A percentile compares a stretch with the other conserved stretches of the same genome.
phyloP scores from a whole-genome alignment of 768 basidiomycete species.

The Calocybe gangraenosa region DNA sequence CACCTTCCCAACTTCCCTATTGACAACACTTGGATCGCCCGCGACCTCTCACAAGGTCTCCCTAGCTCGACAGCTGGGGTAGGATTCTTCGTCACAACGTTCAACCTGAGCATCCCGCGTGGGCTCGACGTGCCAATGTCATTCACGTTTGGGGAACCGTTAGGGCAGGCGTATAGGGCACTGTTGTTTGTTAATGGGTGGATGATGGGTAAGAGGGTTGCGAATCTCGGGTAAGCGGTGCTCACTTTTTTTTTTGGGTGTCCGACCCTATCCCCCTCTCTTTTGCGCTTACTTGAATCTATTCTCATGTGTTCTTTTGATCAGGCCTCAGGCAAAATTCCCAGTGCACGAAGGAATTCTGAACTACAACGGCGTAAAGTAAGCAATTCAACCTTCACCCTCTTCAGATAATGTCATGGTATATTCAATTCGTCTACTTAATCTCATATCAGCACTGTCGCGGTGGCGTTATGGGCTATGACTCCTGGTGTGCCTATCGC shows the following conservation, averaged over 20 bases:
- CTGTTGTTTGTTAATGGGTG: slow-evolving; percentile 82
- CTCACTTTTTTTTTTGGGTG: neutral
- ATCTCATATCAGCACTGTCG: slow-evolving; percentile 38
- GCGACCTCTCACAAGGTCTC: slow-evolving; percentile 56
- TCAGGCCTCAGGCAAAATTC: slow-evolving; percentile 74
- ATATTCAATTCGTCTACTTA: neutral
- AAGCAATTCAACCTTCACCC: slow-evolving; percentile 18
- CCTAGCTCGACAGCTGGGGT: slow-evolving; percentile 59
- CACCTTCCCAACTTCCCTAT: slow-evolving; percentile 72
- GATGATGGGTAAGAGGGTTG: slow-evolving; percentile 84
- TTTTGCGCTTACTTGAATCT: too few relatives aligned
- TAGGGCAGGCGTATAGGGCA: slow-evolving; percentile 65
- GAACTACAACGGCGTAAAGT: slow-evolving; percentile 71
- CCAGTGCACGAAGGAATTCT: slow-evolving; percentile 82
- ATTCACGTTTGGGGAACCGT: slow-evolving; percentile 61
- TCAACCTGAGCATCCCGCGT: slow-evolving; percentile 54
- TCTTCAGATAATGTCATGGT: too few relatives aligned
- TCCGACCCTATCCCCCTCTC: slow-evolving; percentile 1
- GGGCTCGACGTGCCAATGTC: slow-evolving; percentile 68
- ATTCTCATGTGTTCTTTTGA: too few relatives aligned
- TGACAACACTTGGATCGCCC: slow-evolving; percentile 58
- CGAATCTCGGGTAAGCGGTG: slow-evolving; percentile 55
- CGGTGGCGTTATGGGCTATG: slow-evolving; percentile 71
- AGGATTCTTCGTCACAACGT: slow-evolving; percentile 79
- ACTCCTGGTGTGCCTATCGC: slow-evolving; percentile 38